Percentiles rank a stretch among this genome's conserved stretches.
Evolutionary conservation across 2,329 filamentous ascomycete genomes (phyloP).

Genomic region (Amphichorda felina): DNA sequence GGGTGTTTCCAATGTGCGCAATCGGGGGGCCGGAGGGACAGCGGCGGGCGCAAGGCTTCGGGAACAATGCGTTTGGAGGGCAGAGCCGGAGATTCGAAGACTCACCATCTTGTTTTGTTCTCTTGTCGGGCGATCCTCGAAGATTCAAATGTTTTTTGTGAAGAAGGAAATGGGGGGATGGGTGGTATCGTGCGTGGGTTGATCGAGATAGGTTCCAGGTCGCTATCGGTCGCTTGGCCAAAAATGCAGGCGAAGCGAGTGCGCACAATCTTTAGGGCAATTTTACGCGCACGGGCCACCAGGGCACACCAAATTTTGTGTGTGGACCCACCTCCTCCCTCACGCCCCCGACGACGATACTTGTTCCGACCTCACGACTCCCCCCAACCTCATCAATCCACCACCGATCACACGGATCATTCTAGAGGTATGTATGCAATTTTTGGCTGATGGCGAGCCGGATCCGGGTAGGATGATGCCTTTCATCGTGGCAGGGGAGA

Average conservation of each 20-base stretch:
- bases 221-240: slow-evolving; percentile 18
- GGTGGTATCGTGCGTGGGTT: slow-evolving; percentile 8
- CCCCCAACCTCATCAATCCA: slow-evolving; percentile 8
- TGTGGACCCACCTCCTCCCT: not conserved
- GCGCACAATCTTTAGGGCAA: slow-evolving; percentile 28
- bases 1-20: no score
- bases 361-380: slow-evolving; percentile 5
- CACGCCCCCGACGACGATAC: not conserved
- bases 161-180: slow-evolving; percentile 12
- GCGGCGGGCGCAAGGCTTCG: no score
- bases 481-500: slow-evolving; percentile 45
- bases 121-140: slow-evolving; percentile 58
- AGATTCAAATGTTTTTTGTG: slow-evolving; percentile 32
- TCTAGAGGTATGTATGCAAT: slow-evolving; percentile 32
- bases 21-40: no score
- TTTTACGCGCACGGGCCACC: slow-evolving; percentile 29
- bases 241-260: slow-evolving; percentile 13
- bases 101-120: slow-evolving; percentile 49
- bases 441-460: slow-evolving; percentile 7
- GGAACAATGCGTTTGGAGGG: no score
- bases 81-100: slow-evolving; percentile 8
- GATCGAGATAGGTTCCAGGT: not conserved
- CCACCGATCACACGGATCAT: slow-evolving; percentile 8
- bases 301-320: slow-evolving; percentile 22
- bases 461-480: slow-evolving; percentile 25